These are phyloP conservation scores for Datura wrightii DNA, from an alignment of 257 asterid genomes.

Conservation along the genomic window DNA sequence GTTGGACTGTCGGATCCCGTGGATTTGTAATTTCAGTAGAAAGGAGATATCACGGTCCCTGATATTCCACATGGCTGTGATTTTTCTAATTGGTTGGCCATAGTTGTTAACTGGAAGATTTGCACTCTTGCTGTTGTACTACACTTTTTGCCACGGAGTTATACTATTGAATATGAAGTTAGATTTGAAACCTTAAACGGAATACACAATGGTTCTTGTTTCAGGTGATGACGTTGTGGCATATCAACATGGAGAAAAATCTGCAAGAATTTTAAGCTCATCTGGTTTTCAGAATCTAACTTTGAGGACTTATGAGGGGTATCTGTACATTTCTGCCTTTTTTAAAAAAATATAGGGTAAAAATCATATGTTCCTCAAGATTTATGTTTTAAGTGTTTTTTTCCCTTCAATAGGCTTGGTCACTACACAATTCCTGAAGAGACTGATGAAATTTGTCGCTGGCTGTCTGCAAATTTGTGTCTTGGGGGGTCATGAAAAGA, in stretches of 20 bases:
- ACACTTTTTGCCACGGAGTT: background rate
- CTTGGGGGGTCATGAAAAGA: constrained; percentile 54
- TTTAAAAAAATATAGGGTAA: background rate
- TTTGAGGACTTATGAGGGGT: constrained; percentile 72
- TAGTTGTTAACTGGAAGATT: background rate
- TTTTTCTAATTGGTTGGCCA: constrained; percentile 1
- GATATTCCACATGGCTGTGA: background rate
- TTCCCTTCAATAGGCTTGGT: constrained; percentile 58
- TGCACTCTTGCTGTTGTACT: constrained; percentile 20
- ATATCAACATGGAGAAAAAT: constrained; percentile 66
- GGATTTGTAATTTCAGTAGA: background rate
- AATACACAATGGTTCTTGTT: constrained; percentile 36
- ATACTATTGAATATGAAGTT: background rate
- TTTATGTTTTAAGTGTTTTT: background rate
- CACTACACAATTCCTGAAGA: constrained; percentile 80
- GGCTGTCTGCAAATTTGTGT: constrained; percentile 59
- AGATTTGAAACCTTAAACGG: background rate
- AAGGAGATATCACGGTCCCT: constrained; percentile 12
- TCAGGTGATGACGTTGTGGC: constrained; percentile 87
- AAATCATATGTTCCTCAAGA: background rate
- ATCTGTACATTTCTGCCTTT: constrained; percentile 27
- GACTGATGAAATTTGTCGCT: constrained; percentile 63
- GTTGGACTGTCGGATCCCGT: background rate
- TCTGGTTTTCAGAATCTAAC: constrained; percentile 66
- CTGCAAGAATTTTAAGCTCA: constrained; percentile 55